Base-by-base conservation (phyloP, 345 rosid species). In the Rhodamnia argentea region DNA sequence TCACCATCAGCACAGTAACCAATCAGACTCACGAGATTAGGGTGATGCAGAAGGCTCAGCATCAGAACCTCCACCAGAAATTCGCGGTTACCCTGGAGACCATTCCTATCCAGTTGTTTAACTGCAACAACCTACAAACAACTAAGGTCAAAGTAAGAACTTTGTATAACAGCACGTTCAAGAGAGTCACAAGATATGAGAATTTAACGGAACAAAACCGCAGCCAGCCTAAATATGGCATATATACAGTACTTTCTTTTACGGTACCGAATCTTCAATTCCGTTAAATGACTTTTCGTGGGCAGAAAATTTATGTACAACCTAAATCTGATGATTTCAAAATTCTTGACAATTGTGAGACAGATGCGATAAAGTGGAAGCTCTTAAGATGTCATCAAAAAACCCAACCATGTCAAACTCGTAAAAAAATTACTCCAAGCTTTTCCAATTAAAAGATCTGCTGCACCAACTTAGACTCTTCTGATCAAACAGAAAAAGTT, bases 1-100 rank as follows among this genome's bases (percentile, higher is more conserved):
- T 97, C 99, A 62, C 99, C 99, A 89, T 97, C 99, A 84, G 99
- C 99, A 88, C 99, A 97, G 89, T 97, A 96, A 82, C 99, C 99
- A 83, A 97, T 97, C 84, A 97, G 92, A 89, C 86, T 97, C 90
- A 97, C 98, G 24, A 97, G 96, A 91, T 97, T 97, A n/a, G 92
- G 92, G 86, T 97, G 99, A 91, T 97, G 98, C 86, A 97, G 95
- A 89, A 97, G 98, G 88, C 99, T 97, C 85, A 97, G 97, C 99
- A 97, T 97, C 84, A 97, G 96, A 86, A 97, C 99, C 91, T 97
- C 99, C 84, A 97, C 99, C 62, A 97, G 92, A 87, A 97, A 97
- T 85, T 97, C 99, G 89, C 98, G 89, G 90, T 97, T 97, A 59
- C 99, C 99, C 92, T 97, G 99, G 84, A 97, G 93, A 78, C 99